Evolutionary conservation across 345 rosid genomes (phyloP).

Genomic region (Cardiospermum halicacabum): DNA sequence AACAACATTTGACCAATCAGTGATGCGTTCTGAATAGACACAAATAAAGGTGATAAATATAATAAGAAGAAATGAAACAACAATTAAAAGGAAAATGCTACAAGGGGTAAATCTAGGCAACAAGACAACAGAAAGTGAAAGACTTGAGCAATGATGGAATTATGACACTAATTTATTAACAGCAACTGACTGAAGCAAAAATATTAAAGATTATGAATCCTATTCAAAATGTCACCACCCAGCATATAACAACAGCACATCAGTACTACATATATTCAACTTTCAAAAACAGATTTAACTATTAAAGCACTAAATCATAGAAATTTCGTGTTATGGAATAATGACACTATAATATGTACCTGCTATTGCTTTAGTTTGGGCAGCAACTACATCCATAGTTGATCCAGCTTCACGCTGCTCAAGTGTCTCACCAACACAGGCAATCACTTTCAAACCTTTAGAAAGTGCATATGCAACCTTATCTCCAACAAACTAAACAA

Average conservation of each 20-base stretch:
- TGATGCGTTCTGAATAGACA: constrained; percentile 38
- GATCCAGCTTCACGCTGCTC: constrained; percentile 86
- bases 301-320: too few species aligned
- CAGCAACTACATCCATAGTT: constrained; percentile 81
- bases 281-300: not conserved
- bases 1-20: constrained; percentile 70
- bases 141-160: not conserved
- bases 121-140: not conserved
- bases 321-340: too few species aligned
- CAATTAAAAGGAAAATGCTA: not conserved
- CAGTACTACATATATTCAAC: not conserved
- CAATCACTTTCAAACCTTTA: constrained; percentile 88
- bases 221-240: not conserved
- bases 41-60: not conserved
- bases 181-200: not conserved
- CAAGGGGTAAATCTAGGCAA: not conserved
- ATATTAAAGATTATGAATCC: not conserved
- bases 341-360: constrained; percentile 32
- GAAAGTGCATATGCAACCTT: constrained; percentile 93
- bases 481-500: constrained; percentile 70
- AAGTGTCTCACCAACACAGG: constrained; percentile 92
- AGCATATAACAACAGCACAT: not conserved
- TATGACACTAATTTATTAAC: not conserved
- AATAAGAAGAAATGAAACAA: not conserved
- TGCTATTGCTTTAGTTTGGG: constrained; percentile 91